A percentile compares a stretch with the other conserved stretches of the same genome.
phyloP scores from a whole-genome alignment of 1,139 yeast genomes.

The Nakaseomyces kungkrabaensis region DNA sequence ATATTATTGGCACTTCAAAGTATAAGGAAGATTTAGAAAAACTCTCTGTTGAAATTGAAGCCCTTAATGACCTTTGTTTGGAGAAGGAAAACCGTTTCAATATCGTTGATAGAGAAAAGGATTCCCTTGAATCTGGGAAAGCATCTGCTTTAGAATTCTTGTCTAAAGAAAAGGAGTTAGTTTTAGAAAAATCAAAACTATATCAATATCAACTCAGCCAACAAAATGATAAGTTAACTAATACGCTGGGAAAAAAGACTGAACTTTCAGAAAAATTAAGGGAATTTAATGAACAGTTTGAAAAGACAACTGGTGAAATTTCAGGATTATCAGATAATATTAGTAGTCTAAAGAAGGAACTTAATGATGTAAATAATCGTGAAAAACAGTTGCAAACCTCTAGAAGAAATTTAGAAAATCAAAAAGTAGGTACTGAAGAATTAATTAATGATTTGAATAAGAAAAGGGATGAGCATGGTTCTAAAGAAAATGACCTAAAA shows the following conservation, averaged over 20 bases:
- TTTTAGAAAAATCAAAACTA: constrained; percentile 44
- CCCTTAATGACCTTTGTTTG: constrained; percentile 63
- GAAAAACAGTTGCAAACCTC: constrained; percentile 30
- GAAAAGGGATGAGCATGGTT: constrained; percentile 33
- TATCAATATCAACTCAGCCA: constrained; percentile 45
- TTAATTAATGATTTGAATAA: constrained; percentile 52
- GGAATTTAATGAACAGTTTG: constrained; percentile 37
- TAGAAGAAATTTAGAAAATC: constrained; percentile 30
- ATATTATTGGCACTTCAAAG: constrained; percentile 86
- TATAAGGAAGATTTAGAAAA: constrained; percentile 73
- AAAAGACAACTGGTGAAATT: constrained; percentile 29
- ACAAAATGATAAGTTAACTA: constrained; percentile 35
- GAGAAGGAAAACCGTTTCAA: constrained; percentile 76
- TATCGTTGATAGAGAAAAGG: constrained; percentile 69
- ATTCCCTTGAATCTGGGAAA: constrained; percentile 58
- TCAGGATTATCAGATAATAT: constrained; percentile 21
- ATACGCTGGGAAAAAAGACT: constrained; percentile 31
- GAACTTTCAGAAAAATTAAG: constrained; percentile 38
- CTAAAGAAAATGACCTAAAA: constrained; percentile 48
- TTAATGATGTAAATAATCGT: constrained; percentile 30
- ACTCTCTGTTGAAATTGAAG: constrained; percentile 49
- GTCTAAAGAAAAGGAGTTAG: constrained; percentile 52
- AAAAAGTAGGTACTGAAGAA: constrained; percentile 64
- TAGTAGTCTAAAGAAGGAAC: constrained; percentile 24
- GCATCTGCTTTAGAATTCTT: constrained; percentile 61